These are phyloP conservation scores for Hypomontagnella submonticulosa DNA, from an alignment of 495 filamentous ascomycete genomes.

Conservation along the genomic window DNA sequence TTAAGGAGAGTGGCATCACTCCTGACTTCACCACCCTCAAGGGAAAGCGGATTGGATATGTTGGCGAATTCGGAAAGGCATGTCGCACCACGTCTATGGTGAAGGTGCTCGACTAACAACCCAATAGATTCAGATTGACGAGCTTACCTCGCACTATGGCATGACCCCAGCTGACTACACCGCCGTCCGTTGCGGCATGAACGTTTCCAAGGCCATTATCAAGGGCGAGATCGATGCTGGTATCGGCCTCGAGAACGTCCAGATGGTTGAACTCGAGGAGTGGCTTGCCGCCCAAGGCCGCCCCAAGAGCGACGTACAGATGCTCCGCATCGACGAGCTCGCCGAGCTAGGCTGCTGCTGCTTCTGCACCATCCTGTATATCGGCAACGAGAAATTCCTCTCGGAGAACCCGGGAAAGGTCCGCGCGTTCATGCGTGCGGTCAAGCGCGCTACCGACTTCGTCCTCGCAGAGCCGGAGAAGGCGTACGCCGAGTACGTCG, in stretches of 20 bases:
- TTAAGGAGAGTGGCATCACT: slow-evolving; percentile 75
- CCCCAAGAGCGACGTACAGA: slow-evolving; percentile 70
- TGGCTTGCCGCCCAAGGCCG: slow-evolving; percentile 71
- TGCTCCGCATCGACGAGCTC: slow-evolving; percentile 78
- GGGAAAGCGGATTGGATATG: slow-evolving; percentile 76
- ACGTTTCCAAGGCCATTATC: slow-evolving; percentile 66
- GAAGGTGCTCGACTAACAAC: slow-evolving; percentile 25
- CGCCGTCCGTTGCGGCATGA: slow-evolving; percentile 68
- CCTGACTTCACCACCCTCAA: slow-evolving; percentile 67
- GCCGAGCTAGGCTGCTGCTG: slow-evolving; percentile 79
- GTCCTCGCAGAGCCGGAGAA: slow-evolving; percentile 67
- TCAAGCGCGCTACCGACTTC: slow-evolving; percentile 74
- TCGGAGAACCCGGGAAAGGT: slow-evolving; percentile 68
- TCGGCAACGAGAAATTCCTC: slow-evolving; percentile 71
- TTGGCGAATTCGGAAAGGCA: slow-evolving; percentile 75
- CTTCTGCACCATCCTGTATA: slow-evolving; percentile 80
- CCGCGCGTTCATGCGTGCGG: slow-evolving; percentile 68
- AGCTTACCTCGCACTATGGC: slow-evolving; percentile 76
- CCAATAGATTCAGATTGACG: slow-evolving; percentile 72
- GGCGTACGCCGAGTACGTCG: slow-evolving; percentile 72
- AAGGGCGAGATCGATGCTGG: slow-evolving; percentile 73
- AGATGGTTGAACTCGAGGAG: slow-evolving; percentile 78
- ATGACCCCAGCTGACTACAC: slow-evolving; percentile 77
- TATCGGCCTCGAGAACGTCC: slow-evolving; percentile 77
- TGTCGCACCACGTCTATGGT: slow-evolving; percentile 22